Evolutionary conservation across 2,329 filamentous ascomycete species (phyloP), one percentile per base, ranked within the genome.

Genomic region (Coniochaeta sp.): DNA sequence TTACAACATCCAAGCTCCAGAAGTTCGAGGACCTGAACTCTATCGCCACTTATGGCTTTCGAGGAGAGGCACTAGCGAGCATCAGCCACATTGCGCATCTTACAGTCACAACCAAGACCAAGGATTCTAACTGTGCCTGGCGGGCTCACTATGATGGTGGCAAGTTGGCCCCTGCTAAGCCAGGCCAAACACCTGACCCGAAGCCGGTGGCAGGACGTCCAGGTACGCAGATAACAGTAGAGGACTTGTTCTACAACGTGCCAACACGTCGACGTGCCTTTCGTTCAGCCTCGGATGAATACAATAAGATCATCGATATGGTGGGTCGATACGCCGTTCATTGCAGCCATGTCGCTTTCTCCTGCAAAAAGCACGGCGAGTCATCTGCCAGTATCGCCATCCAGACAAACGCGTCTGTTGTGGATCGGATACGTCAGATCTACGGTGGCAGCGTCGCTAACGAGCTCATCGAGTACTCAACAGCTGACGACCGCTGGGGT

Each of bases 61-160:
- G 95, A 59, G 95, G 95, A 60, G 95, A 99, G 75, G 95, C 95
- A 3, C 77, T 99, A 59, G 95, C 95, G 16, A 98, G 95, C 75
- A 99, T 99, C 72, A 98, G 93, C 70, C 95, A 99, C 72, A 97
- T 99, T 67, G 93, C 96, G 36, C 96, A 99, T 77, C 81, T 99
- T 24, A 91, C 89, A 4, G 91, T 99, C 50, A 98, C 93, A 1
- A 99, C 96, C 8, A 96, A 92, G 72, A 98, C 93, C 1, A 89
- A 89, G 61, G 87, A 91, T 50, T 96, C 93, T 0, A 88, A 86
- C 66, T 90, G 91, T 74, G 95, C 95, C 17, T 99, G 90, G 90
- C 88, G 90, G 71, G 93, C 93, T 24, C 86, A 90, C 65, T 99
- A 96, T 71, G 85, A 89, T 22, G 88, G 90, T 70, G 93, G 95